phyloP scores from a whole-genome alignment of 106 monocot genomes.

The Iris macrosiphon region DNA sequence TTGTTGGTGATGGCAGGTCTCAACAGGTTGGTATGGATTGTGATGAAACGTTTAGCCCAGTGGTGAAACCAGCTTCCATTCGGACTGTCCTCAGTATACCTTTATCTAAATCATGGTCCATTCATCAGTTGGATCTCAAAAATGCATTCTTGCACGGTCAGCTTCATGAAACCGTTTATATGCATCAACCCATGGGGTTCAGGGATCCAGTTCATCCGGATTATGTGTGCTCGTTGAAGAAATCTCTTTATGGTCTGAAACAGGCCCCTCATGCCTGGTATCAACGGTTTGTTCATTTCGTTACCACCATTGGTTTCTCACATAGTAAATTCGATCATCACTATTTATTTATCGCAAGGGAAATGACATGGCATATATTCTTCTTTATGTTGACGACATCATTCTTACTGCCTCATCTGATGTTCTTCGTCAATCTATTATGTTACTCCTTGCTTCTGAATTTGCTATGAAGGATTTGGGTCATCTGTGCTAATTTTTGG shows the following conservation, averaged over 20 bases:
- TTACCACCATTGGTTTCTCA: not conserved
- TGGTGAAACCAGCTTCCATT: not conserved
- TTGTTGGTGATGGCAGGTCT: conserved; percentile 5
- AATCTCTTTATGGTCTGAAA: not conserved
- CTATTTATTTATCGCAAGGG: not conserved
- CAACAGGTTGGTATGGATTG: no score
- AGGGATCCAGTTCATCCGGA: not conserved
- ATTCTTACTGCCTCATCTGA: not conserved
- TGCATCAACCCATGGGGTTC: conserved; percentile 1
- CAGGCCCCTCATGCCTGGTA: not conserved
- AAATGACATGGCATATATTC: not conserved
- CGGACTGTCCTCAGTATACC: not conserved
- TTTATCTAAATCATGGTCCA: not conserved
- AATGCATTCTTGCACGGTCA: not conserved
- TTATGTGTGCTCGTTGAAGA: not conserved
- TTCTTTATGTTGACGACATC: not conserved
- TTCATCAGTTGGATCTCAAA: no score
- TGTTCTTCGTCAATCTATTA: not conserved
- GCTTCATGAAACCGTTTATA: not conserved
- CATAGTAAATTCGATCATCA: not conserved
- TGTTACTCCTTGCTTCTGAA: not conserved
- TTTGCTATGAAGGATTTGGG: not conserved
- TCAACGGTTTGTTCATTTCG: not conserved
- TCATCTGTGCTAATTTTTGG: not conserved
- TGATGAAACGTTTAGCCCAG: not conserved